These are phyloP conservation scores for Trichocladium uniseriatum DNA, from an alignment of 495 filamentous ascomycete genomes.

Conservation along the genomic window DNA sequence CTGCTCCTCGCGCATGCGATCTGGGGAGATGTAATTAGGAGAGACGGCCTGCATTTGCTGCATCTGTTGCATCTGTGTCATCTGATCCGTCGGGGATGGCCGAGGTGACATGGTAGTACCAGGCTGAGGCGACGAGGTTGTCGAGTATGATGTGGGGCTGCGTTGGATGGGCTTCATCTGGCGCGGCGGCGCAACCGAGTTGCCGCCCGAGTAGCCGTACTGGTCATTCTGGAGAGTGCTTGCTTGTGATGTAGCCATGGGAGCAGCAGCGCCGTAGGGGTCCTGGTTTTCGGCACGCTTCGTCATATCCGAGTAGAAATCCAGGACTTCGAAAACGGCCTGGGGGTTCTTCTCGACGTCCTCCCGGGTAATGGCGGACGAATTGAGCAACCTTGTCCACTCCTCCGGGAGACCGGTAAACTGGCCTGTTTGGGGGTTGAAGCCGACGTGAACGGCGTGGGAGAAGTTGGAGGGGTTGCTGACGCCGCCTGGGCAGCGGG, in stretches of 20 bases:
- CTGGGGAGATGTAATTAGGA: slow-evolving; percentile 42
- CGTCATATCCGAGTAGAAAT: slow-evolving; percentile 94
- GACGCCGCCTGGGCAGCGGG: slow-evolving; percentile 89
- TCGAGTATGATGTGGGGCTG: slow-evolving; percentile 36
- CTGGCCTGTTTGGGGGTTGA: slow-evolving; percentile 84
- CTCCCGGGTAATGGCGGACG: slow-evolving; percentile 93
- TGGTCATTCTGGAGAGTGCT: slow-evolving; percentile 54
- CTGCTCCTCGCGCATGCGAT: slow-evolving; percentile 47
- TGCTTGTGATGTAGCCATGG: slow-evolving; percentile 55
- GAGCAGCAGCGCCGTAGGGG: slow-evolving; percentile 49
- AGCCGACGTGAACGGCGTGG: slow-evolving; percentile 93
- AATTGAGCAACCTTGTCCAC: slow-evolving; percentile 91
- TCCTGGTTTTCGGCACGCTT: slow-evolving; percentile 76
- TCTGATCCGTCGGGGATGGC: slow-evolving; percentile 33
- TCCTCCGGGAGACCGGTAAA: slow-evolving; percentile 90
- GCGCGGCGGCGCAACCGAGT: slow-evolving; percentile 68
- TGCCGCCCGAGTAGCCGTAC: slow-evolving; percentile 53
- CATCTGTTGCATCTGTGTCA: slow-evolving; percentile 29
- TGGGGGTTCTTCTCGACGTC: slow-evolving; percentile 98
- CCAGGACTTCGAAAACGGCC: slow-evolving; percentile 91
- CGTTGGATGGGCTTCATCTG: slow-evolving; percentile 44
- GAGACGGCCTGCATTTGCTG: slow-evolving; percentile 38
- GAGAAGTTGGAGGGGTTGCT: slow-evolving; percentile 97
- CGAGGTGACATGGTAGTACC: slow-evolving; percentile 25
- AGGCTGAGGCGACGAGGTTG: slow-evolving; percentile 19